Conservation (phyloP, 176 grass and related monocot species). For the Chrysopogon serrulatus region DNA sequence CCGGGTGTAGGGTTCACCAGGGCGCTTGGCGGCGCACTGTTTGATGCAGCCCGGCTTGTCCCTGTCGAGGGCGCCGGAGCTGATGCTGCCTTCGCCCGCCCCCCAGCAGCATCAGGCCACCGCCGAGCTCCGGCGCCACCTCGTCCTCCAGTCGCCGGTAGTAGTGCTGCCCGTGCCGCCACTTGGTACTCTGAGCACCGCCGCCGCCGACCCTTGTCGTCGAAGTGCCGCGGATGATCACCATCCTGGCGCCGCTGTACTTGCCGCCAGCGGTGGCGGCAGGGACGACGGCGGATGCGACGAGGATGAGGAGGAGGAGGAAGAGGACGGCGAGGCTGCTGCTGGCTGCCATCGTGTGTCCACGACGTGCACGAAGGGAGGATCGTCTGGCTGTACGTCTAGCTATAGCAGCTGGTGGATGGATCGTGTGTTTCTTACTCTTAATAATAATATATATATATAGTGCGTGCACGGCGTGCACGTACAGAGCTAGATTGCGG, state of each 20-base stretch:
- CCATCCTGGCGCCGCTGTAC: not conserved
- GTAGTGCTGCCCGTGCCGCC: not conserved
- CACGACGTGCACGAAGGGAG: too few relatives aligned
- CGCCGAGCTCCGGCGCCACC: not conserved
- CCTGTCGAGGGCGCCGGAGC: not conserved
- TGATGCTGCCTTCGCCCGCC: accelerated
- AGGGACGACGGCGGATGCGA: not conserved
- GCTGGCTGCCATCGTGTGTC: too few relatives aligned
- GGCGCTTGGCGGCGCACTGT: not conserved
- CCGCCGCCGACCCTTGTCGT: not conserved
- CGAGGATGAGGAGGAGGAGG: not conserved
- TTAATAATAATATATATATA: too few relatives aligned
- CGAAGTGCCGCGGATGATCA: not conserved
- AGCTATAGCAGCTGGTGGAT: too few relatives aligned
- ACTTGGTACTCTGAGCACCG: not conserved
- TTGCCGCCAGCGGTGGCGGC: not conserved
- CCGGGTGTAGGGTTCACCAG: not conserved
- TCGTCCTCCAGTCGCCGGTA: not conserved
- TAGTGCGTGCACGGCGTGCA: not conserved
- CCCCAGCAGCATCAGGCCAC: not conserved
- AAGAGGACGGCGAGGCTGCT: too few relatives aligned
- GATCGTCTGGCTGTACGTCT: too few relatives aligned
- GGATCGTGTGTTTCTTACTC: not conserved
- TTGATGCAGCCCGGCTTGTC: accelerated
- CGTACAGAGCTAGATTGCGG: too few relatives aligned